Evolutionary conservation across 192 early-diverging fungal genomes (phyloP), one percentile per base, ranked within the genome.

Genomic region (Coemansia sp.): DNA sequence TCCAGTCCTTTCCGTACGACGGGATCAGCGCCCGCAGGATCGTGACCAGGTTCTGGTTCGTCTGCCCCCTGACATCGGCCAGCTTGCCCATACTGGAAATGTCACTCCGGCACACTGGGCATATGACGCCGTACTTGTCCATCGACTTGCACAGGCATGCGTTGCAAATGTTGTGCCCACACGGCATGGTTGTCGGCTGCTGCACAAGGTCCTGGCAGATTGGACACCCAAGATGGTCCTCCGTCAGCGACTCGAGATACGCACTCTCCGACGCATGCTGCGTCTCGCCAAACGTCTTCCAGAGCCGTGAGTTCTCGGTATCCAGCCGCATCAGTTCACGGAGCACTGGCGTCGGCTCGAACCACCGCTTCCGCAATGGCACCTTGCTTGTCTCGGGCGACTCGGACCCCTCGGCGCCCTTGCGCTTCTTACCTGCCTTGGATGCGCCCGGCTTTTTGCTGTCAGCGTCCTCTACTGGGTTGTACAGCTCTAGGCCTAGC

Each of bases 181-280:
- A 75, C 5, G 47, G 31, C 17, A 56, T 64, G 16, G 72, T 68
- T 19, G 59, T 53, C 1, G 65, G 72, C 42, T 29, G 20, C 41
- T 68, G 53, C 20, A 64, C 65, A 18, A 75, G 51, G 21, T 68
- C 60, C 48, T 68, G 60, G 30, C 72, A 75, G 10, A 75, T 61
- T 12, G 65, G 57, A 14, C 72, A 75, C 16, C 53, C 30, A 21
- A 75, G 45, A 18, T 48, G 49, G 21, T 38, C 19, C 20, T 63
- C 59, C n/a, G 55, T 32, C 44, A 75, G 35, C 0, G 31, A 29
- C 38, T 64, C 61, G 14, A 75, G 36, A 20, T 57, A 68, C 12
- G 38, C 56, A 26, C 35, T 54, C 26, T 59, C 53, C 3, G 51
- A 53, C 13, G 28, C 33, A 11, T 50, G 57, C 6, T 48, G 21